A percentile compares a stretch with the other conserved stretches of the same genome.
phyloP scores from a whole-genome alignment of 2,329 filamentous ascomycete genomes.

The Colletotrichum viniferum region DNA sequence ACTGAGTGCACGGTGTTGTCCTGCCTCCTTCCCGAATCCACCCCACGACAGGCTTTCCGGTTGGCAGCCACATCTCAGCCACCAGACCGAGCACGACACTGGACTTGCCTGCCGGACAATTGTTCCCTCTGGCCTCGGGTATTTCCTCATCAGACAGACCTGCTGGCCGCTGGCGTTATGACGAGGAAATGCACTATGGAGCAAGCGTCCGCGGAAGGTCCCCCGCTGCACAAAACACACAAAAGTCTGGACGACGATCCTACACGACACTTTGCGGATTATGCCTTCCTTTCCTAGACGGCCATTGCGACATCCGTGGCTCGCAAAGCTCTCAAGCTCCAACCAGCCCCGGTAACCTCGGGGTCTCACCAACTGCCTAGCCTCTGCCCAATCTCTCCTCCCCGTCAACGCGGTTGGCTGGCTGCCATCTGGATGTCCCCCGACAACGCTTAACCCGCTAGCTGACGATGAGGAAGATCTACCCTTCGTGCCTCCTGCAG shows the following conservation, averaged over 20 bases:
- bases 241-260: not conserved
- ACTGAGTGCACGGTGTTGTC: not conserved
- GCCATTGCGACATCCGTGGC: not conserved
- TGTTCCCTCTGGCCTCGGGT: not conserved
- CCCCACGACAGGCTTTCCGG: not conserved
- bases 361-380: not conserved
- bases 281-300: not conserved
- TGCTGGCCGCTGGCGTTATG: not conserved
- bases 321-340: not conserved
- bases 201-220: not conserved
- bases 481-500: not conserved
- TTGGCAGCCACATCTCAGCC: conserved; percentile 5
- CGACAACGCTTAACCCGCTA: not conserved
- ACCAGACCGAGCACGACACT: not conserved
- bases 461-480: not conserved
- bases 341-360: not conserved
- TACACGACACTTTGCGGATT: not conserved
- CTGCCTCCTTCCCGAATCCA: not conserved
- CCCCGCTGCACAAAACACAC: not conserved
- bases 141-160: not conserved
- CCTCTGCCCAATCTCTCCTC: not conserved
- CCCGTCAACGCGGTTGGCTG: not conserved
- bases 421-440: not conserved
- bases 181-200: not conserved
- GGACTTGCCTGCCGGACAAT: not conserved